A percentile compares a stretch with the other conserved stretches of the same genome.
These are phyloP conservation scores for Ophiorrhiza pumila DNA, from an alignment of 257 asterid genomes.

Conservation along the genomic window DNA sequence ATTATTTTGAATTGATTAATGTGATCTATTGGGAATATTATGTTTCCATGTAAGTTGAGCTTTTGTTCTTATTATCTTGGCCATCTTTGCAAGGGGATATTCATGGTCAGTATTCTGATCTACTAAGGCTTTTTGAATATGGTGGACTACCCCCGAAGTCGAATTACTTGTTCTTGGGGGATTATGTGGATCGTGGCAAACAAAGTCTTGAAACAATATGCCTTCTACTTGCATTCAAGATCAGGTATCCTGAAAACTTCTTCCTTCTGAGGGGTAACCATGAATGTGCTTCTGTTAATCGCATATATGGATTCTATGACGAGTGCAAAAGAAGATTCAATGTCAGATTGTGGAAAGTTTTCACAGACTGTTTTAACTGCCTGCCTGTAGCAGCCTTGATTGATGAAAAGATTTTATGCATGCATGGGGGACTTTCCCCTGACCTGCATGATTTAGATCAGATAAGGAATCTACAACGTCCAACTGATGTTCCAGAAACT, in stretches of 20 bases:
- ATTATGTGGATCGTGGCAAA: slow-evolving; percentile 80
- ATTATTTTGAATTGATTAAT: not conserved
- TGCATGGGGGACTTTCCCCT: slow-evolving; percentile 90
- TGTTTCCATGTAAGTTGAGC: not conserved
- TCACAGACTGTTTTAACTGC: slow-evolving; percentile 76
- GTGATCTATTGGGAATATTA: not conserved
- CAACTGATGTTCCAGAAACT: slow-evolving; percentile 66
- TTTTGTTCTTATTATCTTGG: slow-evolving; percentile 7
- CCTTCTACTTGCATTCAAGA: slow-evolving; percentile 71
- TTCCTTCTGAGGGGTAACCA: slow-evolving; percentile 83
- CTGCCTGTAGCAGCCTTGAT: slow-evolving; percentile 73
- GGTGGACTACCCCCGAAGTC: slow-evolving; percentile 79
- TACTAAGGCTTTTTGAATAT: slow-evolving; percentile 68
- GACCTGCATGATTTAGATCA: slow-evolving; percentile 60
- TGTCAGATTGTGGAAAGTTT: slow-evolving; percentile 64
- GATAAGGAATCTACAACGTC: slow-evolving; percentile 63
- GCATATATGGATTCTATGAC: slow-evolving; percentile 73
- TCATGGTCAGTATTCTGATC: slow-evolving; percentile 80
- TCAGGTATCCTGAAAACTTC: slow-evolving; percentile 69
- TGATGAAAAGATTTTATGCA: slow-evolving; percentile 74
- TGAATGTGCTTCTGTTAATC: slow-evolving; percentile 76
- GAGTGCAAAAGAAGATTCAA: slow-evolving; percentile 74
- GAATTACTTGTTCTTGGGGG: slow-evolving; percentile 71
- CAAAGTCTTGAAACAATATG: slow-evolving; percentile 83
- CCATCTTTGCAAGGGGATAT: slow-evolving; percentile 54